Conservation (phyloP, 2,329 filamentous ascomycete genomes). For the Aspergillus unguis region DNA sequence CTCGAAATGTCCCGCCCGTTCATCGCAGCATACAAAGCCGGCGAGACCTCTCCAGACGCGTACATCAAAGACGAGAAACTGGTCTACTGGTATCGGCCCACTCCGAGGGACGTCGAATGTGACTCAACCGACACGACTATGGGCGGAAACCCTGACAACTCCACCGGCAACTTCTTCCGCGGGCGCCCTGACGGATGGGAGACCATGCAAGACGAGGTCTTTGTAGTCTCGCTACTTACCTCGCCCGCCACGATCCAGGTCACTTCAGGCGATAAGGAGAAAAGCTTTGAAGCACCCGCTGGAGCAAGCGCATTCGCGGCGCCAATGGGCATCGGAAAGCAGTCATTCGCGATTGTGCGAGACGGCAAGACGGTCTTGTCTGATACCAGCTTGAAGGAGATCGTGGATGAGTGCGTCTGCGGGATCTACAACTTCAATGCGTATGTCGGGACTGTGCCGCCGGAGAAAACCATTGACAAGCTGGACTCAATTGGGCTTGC, state of each 20-base stretch:
- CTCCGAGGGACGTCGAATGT: conserved; percentile 46
- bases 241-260: conserved; percentile 45
- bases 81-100: conserved; percentile 57
- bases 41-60: conserved; percentile 29
- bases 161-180: conserved; percentile 51
- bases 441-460: conserved; percentile 52
- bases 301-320: conserved; percentile 47
- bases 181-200: conserved; percentile 52
- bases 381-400: conserved; percentile 50
- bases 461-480: conserved; percentile 30
- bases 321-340: conserved; percentile 48
- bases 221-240: conserved; percentile 52
- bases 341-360: conserved; percentile 48
- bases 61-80: conserved; percentile 51
- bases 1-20: conserved; percentile 54
- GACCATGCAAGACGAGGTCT: conserved; percentile 50
- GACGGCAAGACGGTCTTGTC: conserved; percentile 42
- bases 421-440: conserved; percentile 58
- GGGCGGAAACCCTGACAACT: conserved; percentile 41
- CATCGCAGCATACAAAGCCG: conserved; percentile 53
- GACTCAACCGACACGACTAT: conserved; percentile 53
- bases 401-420: conserved; percentile 48
- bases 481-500: conserved; percentile 35
- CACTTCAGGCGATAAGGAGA: conserved; percentile 44
- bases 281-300: conserved; percentile 45